Conservation (phyloP, 441 rosid species). For the Cnidoscolus chayamansa region DNA sequence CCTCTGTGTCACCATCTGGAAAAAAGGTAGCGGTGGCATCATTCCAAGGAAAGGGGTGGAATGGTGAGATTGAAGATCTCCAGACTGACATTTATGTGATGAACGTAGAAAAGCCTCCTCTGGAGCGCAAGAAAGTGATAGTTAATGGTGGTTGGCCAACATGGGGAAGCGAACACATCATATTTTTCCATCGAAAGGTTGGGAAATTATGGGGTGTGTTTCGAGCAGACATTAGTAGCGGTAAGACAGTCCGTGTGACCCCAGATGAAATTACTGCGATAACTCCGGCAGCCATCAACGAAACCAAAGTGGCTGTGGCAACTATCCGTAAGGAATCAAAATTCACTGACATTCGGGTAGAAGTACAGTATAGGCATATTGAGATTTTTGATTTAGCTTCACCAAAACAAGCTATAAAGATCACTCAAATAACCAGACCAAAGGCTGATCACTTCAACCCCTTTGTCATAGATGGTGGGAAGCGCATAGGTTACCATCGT, state of each 20-base stretch:
- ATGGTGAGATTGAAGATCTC: conserved; percentile 2
- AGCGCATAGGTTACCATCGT: neutral
- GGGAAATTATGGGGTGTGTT: too few relatives aligned
- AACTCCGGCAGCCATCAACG: neutral
- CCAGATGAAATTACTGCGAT: neutral
- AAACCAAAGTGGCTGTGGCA: neutral
- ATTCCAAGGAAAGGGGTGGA: conserved; percentile 4
- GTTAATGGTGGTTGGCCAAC: too few relatives aligned
- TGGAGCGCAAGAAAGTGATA: too few relatives aligned
- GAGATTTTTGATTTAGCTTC: neutral
- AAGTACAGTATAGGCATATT: conserved; percentile 3
- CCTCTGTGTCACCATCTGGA: neutral
- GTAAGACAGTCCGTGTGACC: too few relatives aligned
- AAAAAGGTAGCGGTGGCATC: neutral
- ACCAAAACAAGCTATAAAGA: too few relatives aligned
- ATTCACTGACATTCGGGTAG: neutral
- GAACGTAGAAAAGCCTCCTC: too few relatives aligned
- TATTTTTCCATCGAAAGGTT: too few relatives aligned
- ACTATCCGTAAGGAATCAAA: neutral
- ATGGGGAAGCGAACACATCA: too few relatives aligned
- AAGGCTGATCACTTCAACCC: conserved; percentile 5
- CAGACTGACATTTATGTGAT: too few relatives aligned
- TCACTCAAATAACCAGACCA: neutral
- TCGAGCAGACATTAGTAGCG: too few relatives aligned
- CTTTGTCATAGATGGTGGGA: conserved; percentile 5